Evolutionary conservation across 78 protist species (phyloP), one percentile per base, ranked within the genome.

Genomic region (slime mould (Dictyostelium discoideum)): DNA sequence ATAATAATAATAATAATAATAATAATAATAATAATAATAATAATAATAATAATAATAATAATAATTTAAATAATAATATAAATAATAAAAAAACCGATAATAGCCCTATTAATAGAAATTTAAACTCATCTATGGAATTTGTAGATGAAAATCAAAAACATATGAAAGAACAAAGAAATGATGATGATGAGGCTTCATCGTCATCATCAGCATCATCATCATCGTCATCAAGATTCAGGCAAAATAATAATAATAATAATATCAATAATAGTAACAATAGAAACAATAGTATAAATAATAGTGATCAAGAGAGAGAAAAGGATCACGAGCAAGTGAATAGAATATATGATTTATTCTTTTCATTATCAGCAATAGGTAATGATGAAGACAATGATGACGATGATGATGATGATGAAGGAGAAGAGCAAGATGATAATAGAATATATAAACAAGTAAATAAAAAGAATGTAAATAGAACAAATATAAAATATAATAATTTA

Each of bases 311-410:
- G 5, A 77, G 54, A 18, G 44, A 26, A 6, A 37, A 7, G 3
- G 29, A 40, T 39, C 44, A 77, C 4, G 40, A 32, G 40, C 44
- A 29, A 32, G 50, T 20, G 13, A 39, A 40, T 77, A 29, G 60
- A 77, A 77, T 77, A 37, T 29, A 77, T 77, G 50, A 40, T 77
- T 29, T 77, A 40, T 40, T 77, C 83, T 69, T 69, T 69, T 69
- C 77, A 69, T 29, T 69, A 26, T 69, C 77, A 69, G 77, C 77
- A 11, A 77, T 22, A 29, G 69, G 69, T 60, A 60, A 60, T 60
- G 69, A 60, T 16, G n/a, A 54, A 14, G n/a, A 67, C 10, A 13
- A 67, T 67, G 37, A 24, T n/a, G n/a, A n/a, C 3, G 16, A 67
- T 8, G 2, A 67, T 10, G 37, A 69, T 10, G 18, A 69, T 29